Conservation (phyloP, 192 early-diverging fungal genomes). For the Umbelopsis ramanniana region DNA sequence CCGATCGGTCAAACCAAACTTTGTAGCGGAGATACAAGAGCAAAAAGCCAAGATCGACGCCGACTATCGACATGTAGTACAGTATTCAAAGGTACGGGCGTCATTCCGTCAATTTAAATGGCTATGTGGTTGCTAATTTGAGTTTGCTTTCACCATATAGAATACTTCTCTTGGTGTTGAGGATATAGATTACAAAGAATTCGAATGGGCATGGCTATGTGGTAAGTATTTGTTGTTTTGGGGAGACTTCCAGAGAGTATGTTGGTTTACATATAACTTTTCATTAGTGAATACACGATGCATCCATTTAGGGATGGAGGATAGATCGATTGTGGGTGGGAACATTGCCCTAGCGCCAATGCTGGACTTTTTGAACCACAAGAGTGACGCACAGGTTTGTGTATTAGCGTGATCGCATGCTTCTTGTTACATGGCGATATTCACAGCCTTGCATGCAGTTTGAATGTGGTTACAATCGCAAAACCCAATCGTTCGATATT, state of each 20-base stretch:
- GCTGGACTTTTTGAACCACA: conserved; percentile 80
- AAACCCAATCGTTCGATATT: conserved; percentile 66
- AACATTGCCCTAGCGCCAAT: conserved; percentile 76
- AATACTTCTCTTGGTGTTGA: conserved; percentile 12
- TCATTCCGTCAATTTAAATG: conserved; percentile 22
- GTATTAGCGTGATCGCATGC: neutral
- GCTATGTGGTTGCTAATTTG: neutral
- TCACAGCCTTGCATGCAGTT: conserved; percentile 34
- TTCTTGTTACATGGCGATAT: neutral
- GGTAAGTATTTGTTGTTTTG: conserved; percentile 39
- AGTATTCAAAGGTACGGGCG: conserved; percentile 35
- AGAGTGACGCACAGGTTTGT: conserved; percentile 54
- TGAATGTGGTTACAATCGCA: conserved; percentile 51
- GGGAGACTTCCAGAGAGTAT: neutral
- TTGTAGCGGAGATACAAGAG: conserved; percentile 45
- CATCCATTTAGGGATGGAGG: conserved; percentile 53
- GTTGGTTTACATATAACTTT: neutral
- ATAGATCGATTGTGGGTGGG: conserved; percentile 41
- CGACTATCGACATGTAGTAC: conserved; percentile 39
- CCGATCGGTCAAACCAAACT: neutral
- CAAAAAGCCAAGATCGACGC: conserved; percentile 51
- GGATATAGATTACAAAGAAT: conserved; percentile 45
- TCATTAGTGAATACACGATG: conserved; percentile 60
- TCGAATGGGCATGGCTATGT: conserved; percentile 66
- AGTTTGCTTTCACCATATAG: conserved; percentile 5